Percentiles rank a stretch among this genome's conserved stretches.
phyloP scores from a whole-genome alignment of 495 filamentous ascomycete species.

The Penicillium fimorum region DNA sequence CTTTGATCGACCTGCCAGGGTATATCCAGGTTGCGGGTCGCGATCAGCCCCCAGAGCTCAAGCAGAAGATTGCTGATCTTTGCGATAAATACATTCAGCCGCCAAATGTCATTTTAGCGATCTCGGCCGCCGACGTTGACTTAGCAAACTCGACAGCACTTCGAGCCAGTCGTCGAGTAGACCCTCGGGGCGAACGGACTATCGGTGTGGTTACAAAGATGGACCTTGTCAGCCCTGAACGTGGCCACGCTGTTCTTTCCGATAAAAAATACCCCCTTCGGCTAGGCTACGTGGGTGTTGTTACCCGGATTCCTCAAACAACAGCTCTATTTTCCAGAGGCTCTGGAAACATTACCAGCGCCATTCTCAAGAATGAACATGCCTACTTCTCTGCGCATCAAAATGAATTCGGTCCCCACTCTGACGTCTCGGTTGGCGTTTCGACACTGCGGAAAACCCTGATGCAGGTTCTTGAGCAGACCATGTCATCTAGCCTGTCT shows the following conservation, averaged over 20 bases:
- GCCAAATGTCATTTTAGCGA: constrained; percentile 94
- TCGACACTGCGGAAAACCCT: constrained; percentile 87
- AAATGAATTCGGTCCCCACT: constrained; percentile 69
- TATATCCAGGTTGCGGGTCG: constrained; percentile 94
- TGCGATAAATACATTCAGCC: constrained; percentile 98
- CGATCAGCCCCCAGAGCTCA: constrained; percentile 88
- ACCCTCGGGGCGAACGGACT: constrained; percentile 91
- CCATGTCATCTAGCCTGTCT: constrained; percentile 88
- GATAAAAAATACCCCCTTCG: constrained; percentile 94
- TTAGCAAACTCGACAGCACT: constrained; percentile 94
- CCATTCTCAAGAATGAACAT: constrained; percentile 85
- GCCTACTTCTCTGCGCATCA: constrained; percentile 85
- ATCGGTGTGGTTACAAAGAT: constrained; percentile 99
- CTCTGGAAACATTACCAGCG: constrained; percentile 72
- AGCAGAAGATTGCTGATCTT: constrained; percentile 92
- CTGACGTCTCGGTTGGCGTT: constrained; percentile 74
- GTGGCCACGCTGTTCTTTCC: constrained; percentile 72
- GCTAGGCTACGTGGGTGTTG: constrained; percentile 95
- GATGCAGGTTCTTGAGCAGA: constrained; percentile 95
- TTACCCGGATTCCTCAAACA: constrained; percentile 74
- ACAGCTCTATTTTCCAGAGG: constrained; percentile 82
- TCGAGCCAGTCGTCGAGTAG: constrained; percentile 84
- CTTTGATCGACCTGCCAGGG: constrained; percentile 92
- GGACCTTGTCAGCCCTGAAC: constrained; percentile 86
- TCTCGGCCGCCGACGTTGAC: constrained; percentile 97